Conservation (phyloP, 345 rosid species). For the Conringia planisiliqua region DNA sequence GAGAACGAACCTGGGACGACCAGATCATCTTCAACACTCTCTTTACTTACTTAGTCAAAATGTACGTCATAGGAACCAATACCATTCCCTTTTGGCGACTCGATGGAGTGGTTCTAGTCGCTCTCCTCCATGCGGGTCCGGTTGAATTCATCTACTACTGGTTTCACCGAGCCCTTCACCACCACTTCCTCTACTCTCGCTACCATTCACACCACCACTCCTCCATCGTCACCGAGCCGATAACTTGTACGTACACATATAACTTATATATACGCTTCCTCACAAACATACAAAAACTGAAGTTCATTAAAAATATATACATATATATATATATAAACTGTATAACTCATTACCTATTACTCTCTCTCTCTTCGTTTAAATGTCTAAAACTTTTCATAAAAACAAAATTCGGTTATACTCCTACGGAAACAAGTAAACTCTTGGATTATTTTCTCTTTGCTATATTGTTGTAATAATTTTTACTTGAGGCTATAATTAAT, state of each 20-base stretch:
- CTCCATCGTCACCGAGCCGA: constrained; percentile 68
- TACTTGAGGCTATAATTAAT: background rate
- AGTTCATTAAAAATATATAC: no score
- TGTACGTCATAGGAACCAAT: constrained; percentile 6
- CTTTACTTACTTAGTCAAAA: constrained; percentile 14
- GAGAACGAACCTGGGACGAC: constrained; percentile 64
- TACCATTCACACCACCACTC: constrained; percentile 87
- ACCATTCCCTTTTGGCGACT: constrained; percentile 53
- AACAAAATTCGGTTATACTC: background rate
- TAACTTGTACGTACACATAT: constrained; percentile 40
- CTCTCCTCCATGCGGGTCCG: constrained; percentile 51
- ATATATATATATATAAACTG: no score
- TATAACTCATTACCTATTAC: background rate
- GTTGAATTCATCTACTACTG: constrained; percentile 78
- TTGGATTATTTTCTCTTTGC: background rate
- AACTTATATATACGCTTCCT: background rate
- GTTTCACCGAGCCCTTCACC: constrained; percentile 74
- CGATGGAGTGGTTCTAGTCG: constrained; percentile 43
- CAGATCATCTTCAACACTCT: constrained; percentile 40
- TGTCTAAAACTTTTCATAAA: background rate
- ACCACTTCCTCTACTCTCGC: constrained; percentile 67
- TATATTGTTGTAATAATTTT: background rate
- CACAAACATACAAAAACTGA: background rate
- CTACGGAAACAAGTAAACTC: background rate
- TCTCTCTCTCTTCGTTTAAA: background rate